Conservation (phyloP, 2,329 filamentous ascomycete genomes). For the Emergomyces africanus region DNA sequence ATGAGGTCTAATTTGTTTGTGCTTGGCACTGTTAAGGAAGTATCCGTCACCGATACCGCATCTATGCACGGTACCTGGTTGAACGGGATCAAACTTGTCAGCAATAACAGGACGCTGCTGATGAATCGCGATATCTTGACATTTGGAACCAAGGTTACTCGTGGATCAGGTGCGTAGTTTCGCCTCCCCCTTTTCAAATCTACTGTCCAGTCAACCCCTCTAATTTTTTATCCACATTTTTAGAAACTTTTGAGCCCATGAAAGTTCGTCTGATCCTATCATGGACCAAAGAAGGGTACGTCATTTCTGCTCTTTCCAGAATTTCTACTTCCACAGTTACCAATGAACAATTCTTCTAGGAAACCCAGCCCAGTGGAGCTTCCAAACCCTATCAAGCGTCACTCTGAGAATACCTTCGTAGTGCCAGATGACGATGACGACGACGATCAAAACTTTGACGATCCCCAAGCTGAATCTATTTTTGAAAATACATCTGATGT, state of each 20-base stretch:
- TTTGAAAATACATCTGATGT: background rate
- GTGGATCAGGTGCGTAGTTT: conserved; percentile 29
- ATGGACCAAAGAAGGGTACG: conserved; percentile 18
- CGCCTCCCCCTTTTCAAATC: background rate
- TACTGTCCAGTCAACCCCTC: background rate
- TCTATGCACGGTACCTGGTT: conserved; percentile 52
- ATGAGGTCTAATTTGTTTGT: background rate
- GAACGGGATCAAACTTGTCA: conserved; percentile 33
- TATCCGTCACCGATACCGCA: conserved; percentile 41
- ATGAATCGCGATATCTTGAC: conserved; percentile 23
- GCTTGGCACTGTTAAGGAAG: conserved; percentile 15
- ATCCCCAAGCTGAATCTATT: background rate
- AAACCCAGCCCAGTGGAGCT: background rate
- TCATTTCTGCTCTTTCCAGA: background rate
- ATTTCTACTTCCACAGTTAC: conserved; percentile 4
- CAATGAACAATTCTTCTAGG: background rate
- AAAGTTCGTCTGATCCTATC: conserved; percentile 18
- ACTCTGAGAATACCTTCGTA: conserved; percentile 26
- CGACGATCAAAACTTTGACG: conserved; percentile 3
- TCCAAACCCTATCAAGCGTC: conserved; percentile 2
- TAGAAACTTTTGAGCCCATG: conserved; percentile 23
- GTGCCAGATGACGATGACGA: conserved; percentile 28
- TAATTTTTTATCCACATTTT: background rate
- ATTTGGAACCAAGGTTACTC: conserved; percentile 39
- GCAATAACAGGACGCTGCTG: conserved; percentile 28